Evolutionary conservation across 108 stramenopile species (phyloP).

Genomic region (Pseudonitzschia multiseries): DNA sequence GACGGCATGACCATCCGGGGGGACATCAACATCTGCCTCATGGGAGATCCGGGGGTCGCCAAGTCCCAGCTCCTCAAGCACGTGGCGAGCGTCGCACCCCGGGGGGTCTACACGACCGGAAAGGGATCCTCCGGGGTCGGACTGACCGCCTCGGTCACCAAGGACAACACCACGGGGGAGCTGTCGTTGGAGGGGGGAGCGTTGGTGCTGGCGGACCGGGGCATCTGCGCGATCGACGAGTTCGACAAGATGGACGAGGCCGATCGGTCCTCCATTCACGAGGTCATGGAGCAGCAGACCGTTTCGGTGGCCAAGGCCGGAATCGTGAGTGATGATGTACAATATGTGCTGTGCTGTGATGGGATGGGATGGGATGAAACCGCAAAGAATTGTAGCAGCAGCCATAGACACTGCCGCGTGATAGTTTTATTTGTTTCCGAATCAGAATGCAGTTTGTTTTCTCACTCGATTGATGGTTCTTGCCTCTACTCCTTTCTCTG

Average conservation of each 20-base stretch:
- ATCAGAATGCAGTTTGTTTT: no score
- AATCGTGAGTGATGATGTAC: conserved; percentile 52
- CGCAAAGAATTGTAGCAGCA: no score
- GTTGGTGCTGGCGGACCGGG: conserved; percentile 96
- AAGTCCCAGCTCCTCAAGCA: conserved; percentile 99
- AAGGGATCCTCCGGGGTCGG: conserved; percentile 98
- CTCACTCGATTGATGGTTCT: background rate
- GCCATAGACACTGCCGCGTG: no score
- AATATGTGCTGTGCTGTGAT: background rate
- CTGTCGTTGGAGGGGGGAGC: conserved; percentile 99
- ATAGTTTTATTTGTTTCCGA: no score
- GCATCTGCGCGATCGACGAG: conserved; percentile 97
- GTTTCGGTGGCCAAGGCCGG: conserved; percentile 98
- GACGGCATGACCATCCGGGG: conserved; percentile 98
- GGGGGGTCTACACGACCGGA: conserved; percentile 98
- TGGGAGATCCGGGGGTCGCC: conserved; percentile 99
- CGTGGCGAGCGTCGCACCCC: conserved; percentile 91
- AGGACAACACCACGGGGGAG: conserved; percentile 93
- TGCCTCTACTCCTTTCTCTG: background rate
- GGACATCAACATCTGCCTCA: conserved; percentile 96
- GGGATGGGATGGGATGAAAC: no score
- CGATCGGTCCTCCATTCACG: conserved; percentile 98
- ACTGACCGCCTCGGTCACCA: conserved; percentile 95
- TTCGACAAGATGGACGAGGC: conserved; percentile 98
- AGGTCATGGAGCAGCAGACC: conserved; percentile 99